These are phyloP conservation scores for Boletus tomentosulus DNA, from an alignment of 768 basidiomycete species.

Conservation along the genomic window DNA sequence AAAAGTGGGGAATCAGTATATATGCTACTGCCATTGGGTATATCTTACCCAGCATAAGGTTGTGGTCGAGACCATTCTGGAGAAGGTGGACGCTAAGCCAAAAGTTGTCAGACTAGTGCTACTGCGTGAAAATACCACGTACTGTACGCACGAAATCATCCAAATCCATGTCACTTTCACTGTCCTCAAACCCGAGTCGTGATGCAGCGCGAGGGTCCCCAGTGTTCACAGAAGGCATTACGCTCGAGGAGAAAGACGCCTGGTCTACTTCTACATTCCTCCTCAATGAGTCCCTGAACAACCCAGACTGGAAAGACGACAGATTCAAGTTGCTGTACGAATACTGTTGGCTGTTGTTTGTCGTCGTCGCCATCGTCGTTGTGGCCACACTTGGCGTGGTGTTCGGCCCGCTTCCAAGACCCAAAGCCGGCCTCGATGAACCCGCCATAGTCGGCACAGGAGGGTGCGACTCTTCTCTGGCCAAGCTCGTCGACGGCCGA, in stretches of 20 bases:
- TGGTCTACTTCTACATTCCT: constrained; percentile 25
- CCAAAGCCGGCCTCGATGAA: constrained; percentile 3
- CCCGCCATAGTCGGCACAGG: not conserved
- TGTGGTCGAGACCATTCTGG: constrained; percentile 24
- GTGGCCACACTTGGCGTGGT: not conserved
- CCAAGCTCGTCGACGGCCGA: constrained; percentile 12
- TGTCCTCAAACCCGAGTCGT: constrained; percentile 19
- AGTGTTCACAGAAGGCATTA: not conserved
- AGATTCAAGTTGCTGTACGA: constrained; percentile 31
- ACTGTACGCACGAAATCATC: constrained; percentile 18
- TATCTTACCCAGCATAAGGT: constrained; percentile 25
- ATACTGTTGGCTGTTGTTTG: constrained; percentile 17
- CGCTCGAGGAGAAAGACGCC: constrained; percentile 8
- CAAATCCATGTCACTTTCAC: constrained; percentile 27
- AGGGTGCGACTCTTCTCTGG: constrained; percentile 16
- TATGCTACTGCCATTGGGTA: not conserved
- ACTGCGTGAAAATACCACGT: not conserved
- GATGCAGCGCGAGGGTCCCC: constrained; percentile 13
- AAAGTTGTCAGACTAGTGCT: constrained; percentile 3
- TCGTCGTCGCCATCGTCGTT: not conserved
- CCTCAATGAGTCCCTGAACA: constrained; percentile 32
- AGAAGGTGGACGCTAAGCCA: constrained; percentile 21
- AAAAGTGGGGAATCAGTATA: not conserved
- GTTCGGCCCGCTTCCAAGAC: constrained; percentile 1
- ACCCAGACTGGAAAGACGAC: constrained; percentile 28